A percentile compares a stretch with the other conserved stretches of the same genome.
Evolutionary conservation across 2,329 filamentous ascomycete species (phyloP).

Genomic region (Sporothrix pseudoabietina): DNA sequence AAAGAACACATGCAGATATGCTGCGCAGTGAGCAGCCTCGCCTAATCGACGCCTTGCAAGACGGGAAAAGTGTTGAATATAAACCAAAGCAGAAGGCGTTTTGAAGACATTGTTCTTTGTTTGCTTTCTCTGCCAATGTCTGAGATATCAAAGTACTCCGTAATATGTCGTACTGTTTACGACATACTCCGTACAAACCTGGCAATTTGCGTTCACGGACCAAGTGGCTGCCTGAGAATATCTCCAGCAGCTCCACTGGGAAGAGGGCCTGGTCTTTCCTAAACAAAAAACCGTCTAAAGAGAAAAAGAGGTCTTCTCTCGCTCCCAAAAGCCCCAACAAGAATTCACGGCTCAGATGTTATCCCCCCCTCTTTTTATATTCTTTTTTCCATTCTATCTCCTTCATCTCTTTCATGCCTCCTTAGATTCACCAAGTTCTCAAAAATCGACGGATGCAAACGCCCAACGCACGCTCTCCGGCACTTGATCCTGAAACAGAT

Average conservation of each 20-base stretch:
- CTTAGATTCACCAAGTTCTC: background rate
- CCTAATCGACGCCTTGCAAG: background rate
- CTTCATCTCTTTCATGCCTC: background rate
- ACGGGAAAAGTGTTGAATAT: background rate
- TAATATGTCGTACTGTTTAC: background rate
- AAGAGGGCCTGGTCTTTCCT: background rate
- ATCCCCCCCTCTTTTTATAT: too few relatives aligned
- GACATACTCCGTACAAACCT: too few relatives aligned
- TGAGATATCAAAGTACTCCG: background rate
- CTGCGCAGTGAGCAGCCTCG: constrained; percentile 23
- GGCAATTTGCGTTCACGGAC: constrained; percentile 11
- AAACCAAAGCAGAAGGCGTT: background rate
- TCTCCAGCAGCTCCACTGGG: background rate
- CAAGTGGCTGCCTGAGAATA: constrained; percentile 24
- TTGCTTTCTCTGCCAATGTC: background rate
- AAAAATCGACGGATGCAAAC: background rate
- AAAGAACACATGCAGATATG: background rate
- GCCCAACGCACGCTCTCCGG: constrained; percentile 14
- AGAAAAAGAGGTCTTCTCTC: background rate
- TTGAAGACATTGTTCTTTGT: background rate
- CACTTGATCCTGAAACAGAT: constrained; percentile 14
- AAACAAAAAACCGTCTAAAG: too few relatives aligned
- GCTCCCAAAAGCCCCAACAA: background rate
- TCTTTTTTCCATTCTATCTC: background rate
- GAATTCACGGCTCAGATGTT: constrained; percentile 4